Conservation (phyloP, 2,329 filamentous ascomycete species). For the Beauveria brongniartii region DNA sequence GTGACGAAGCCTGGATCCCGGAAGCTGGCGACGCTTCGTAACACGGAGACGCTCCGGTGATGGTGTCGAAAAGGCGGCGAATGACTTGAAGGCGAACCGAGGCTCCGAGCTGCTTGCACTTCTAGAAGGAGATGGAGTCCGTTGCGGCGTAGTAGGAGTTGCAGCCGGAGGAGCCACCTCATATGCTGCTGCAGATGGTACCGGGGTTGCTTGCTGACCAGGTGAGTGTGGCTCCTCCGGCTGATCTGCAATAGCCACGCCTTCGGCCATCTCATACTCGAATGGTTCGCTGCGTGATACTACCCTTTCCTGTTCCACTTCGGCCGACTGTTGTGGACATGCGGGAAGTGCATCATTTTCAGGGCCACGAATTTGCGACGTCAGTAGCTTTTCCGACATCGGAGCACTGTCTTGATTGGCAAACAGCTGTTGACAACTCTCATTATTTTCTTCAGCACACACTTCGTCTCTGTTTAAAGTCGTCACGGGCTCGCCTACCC, state of each 20-base stretch:
- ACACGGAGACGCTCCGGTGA: constrained; percentile 32
- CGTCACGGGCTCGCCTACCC: background rate
- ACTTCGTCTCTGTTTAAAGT: too few species aligned
- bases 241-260: background rate
- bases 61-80: constrained; percentile 43
- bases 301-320: background rate
- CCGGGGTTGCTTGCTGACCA: background rate
- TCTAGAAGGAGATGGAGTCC: background rate
- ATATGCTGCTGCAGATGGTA: background rate
- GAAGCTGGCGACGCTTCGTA: constrained; percentile 13
- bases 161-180: background rate
- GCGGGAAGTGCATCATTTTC: background rate
- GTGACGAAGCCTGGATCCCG: constrained; percentile 18
- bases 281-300: background rate
- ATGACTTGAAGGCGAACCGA: constrained; percentile 41
- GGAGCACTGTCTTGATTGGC: background rate
- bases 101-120: constrained; percentile 36
- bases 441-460: background rate
- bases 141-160: background rate
- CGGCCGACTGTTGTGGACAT: background rate
- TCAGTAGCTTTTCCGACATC: background rate
- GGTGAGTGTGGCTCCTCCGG: background rate
- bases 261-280: background rate
- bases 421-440: background rate
- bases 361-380: background rate